A percentile compares a stretch with the other conserved stretches of the same genome.
phyloP scores from a whole-genome alignment of 768 basidiomycete genomes.

The Macrolepiota fuliginosa region DNA sequence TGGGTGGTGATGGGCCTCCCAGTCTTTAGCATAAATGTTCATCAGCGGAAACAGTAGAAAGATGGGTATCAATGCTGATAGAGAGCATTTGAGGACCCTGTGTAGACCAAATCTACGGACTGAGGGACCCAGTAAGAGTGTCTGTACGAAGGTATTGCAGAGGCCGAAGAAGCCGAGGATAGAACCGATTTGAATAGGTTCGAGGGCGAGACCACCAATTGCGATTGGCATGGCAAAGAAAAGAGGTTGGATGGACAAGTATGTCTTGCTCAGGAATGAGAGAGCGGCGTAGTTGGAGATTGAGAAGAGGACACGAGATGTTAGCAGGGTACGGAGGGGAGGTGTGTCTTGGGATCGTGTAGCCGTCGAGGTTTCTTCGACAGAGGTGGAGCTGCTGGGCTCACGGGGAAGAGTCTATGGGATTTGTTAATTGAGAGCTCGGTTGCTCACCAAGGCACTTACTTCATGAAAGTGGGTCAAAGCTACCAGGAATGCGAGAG shows the following conservation, averaged over 20 bases:
- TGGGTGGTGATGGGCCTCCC: constrained; percentile 13
- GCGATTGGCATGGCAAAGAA: constrained; percentile 64
- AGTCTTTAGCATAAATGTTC: constrained; percentile 33
- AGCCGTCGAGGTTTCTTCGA: background rate
- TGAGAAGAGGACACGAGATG: background rate
- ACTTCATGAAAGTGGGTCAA: constrained; percentile 41
- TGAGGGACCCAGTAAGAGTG: constrained; percentile 35
- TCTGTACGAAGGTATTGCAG: constrained; percentile 37
- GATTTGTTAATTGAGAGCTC: too few species aligned
- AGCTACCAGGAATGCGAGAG: constrained; percentile 28
- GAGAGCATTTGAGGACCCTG: constrained; percentile 34
- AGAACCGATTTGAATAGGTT: constrained; percentile 58
- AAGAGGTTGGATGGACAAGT: constrained; percentile 54
- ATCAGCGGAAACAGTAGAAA: constrained; percentile 44
- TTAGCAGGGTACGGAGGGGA: background rate
- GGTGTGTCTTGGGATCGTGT: background rate
- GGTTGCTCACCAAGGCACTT: background rate
- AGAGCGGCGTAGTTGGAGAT: constrained; percentile 23
- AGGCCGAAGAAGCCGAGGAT: constrained; percentile 33
- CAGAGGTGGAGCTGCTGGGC: background rate
- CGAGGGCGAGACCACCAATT: constrained; percentile 64
- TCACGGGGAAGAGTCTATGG: too few species aligned
- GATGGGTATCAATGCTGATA: constrained; percentile 35
- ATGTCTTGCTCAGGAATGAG: constrained; percentile 56
- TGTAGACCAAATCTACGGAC: constrained; percentile 30